A percentile compares a stretch with the other conserved stretches of the same genome.
These are phyloP conservation scores for Meira miltonrushii DNA, from an alignment of 1,284 basidiomycete genomes.

Conservation along the genomic window DNA sequence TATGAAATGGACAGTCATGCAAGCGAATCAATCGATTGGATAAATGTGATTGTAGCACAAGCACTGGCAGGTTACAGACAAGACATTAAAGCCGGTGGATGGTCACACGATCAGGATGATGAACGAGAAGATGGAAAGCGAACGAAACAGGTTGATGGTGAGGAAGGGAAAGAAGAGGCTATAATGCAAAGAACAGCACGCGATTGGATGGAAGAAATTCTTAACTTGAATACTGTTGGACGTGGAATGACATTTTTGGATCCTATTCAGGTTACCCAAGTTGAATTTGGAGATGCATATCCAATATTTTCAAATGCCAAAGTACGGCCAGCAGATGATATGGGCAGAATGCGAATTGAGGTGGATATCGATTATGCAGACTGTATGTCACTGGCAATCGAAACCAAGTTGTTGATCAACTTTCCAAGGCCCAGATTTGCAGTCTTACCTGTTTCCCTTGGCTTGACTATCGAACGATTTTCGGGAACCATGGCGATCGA, in stretches of 20 bases:
- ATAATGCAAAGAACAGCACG: slow-evolving; percentile 28
- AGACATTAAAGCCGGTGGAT: slow-evolving; percentile 53
- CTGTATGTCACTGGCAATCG: slow-evolving; percentile 57
- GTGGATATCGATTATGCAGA: slow-evolving; percentile 60
- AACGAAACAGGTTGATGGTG: not conserved
- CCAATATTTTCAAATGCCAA: slow-evolving; percentile 58
- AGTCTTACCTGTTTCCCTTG: slow-evolving; percentile 58
- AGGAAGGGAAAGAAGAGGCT: slow-evolving; percentile 16
- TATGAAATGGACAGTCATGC: slow-evolving; percentile 59
- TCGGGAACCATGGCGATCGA: slow-evolving; percentile 56
- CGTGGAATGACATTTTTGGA: slow-evolving; percentile 31
- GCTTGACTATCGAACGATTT: slow-evolving; percentile 58
- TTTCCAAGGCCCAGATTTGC: slow-evolving; percentile 60
- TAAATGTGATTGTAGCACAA: slow-evolving; percentile 60
- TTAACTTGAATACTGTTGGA: slow-evolving; percentile 27
- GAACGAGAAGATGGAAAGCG: slow-evolving; percentile 2
- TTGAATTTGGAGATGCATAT: slow-evolving; percentile 58
- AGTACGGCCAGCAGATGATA: slow-evolving; percentile 58
- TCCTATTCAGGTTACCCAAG: slow-evolving; percentile 58
- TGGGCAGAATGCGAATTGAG: slow-evolving; percentile 58
- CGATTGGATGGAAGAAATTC: slow-evolving; percentile 43
- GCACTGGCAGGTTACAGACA: slow-evolving; percentile 53
- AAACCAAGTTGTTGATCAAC: slow-evolving; percentile 60
- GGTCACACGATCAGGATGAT: not conserved
- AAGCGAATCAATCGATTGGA: slow-evolving; percentile 59